phyloP scores from a whole-genome alignment of 2,329 filamentous ascomycete genomes.

The Aspergillus fumigatiaffinis region DNA sequence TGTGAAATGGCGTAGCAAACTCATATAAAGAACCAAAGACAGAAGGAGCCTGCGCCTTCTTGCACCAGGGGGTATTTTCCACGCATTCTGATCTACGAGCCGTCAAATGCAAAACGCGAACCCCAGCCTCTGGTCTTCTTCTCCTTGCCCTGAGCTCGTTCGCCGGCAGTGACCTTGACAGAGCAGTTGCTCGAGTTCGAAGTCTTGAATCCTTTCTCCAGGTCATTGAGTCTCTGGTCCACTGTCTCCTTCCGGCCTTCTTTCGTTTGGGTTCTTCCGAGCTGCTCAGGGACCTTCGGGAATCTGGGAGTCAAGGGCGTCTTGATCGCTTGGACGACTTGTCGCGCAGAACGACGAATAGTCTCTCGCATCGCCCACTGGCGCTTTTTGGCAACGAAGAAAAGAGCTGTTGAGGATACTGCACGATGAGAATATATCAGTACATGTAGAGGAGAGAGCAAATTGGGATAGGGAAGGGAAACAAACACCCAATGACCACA shows the following conservation, averaged over 20 bases:
- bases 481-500: slow-evolving; percentile 17
- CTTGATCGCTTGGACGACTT: slow-evolving; percentile 13
- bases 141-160: background rate
- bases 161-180: slow-evolving; percentile 2
- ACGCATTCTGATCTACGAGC: background rate
- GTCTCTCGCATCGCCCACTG: slow-evolving; percentile 18
- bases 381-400: slow-evolving; percentile 17
- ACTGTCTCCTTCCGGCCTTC: background rate
- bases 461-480: background rate
- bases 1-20: background rate
- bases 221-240: background rate
- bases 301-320: slow-evolving; percentile 15
- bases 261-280: background rate
- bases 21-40: background rate
- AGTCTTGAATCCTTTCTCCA: slow-evolving; percentile 7
- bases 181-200: background rate
- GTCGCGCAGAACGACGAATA: slow-evolving; percentile 12
- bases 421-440: background rate
- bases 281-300: background rate
- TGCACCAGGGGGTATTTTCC: background rate
- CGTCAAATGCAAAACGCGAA: slow-evolving; percentile 12
- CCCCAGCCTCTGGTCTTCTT: slow-evolving; percentile 8
- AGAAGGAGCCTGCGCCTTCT: background rate
- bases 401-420: slow-evolving; percentile 17
- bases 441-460: background rate